Evolutionary conservation across 257 asterid species (phyloP).

Genomic region (Asclepias syriaca): DNA sequence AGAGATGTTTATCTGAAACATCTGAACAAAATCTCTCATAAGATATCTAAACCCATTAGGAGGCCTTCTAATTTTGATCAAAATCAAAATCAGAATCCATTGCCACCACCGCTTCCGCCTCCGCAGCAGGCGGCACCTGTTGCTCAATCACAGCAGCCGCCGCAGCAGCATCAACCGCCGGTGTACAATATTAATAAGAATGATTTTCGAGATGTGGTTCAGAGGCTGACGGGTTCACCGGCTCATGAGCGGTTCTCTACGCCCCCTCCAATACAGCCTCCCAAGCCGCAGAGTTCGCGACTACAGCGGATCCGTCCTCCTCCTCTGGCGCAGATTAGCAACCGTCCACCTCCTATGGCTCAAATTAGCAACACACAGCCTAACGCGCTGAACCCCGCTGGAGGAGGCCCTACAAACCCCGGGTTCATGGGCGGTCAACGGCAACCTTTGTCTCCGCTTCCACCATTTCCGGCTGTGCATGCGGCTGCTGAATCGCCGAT

Average conservation of each 20-base stretch:
- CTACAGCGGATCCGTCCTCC: constrained; percentile 94
- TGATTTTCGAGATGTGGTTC: constrained; percentile 85
- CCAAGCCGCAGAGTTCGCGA: constrained; percentile 64
- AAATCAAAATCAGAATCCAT: constrained; percentile 13
- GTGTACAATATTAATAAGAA: constrained; percentile 79
- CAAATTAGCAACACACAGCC: constrained; percentile 6
- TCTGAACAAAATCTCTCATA: constrained; percentile 33
- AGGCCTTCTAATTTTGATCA: constrained; percentile 8
- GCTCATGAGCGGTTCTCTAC: constrained; percentile 53
- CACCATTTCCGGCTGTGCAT: constrained; percentile 65
- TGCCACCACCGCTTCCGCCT: constrained; percentile 14
- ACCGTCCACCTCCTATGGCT: constrained; percentile 38
- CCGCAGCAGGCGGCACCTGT: constrained; percentile 3
- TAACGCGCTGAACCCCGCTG: constrained; percentile 5
- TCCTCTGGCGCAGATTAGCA: constrained; percentile 61
- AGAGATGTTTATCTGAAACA: constrained; percentile 29
- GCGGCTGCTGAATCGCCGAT: constrained; percentile 55
- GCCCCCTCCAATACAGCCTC: constrained; percentile 45
- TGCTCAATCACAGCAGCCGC: constrained; percentile 21
- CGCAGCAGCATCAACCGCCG: constrained; percentile 64
- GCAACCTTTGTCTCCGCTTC: constrained; percentile 44
- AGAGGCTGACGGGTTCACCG: constrained; percentile 84
- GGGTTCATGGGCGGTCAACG: constrained; percentile 37
- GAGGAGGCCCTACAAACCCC: constrained; percentile 5
- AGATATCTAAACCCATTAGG: constrained; percentile 34